Conservation (phyloP, 768 basidiomycete genomes). For the Auriculariales sp. region DNA sequence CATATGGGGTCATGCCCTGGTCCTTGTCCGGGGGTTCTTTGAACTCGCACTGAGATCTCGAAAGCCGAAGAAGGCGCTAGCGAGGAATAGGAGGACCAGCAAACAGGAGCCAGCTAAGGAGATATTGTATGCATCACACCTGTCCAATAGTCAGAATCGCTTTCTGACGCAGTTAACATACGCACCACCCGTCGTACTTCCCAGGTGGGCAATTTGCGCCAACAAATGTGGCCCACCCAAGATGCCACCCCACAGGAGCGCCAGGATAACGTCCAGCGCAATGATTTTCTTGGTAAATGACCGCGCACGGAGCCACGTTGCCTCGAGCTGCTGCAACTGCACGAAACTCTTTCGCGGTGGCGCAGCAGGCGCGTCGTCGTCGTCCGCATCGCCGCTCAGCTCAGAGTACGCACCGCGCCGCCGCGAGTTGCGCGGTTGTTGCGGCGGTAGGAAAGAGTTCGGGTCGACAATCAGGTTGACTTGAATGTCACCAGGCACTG, state of each 20-base stretch:
- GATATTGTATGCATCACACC: constrained; percentile 61
- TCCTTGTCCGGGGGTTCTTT: constrained; percentile 45
- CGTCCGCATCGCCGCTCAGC: constrained; percentile 18
- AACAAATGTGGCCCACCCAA: constrained; percentile 39
- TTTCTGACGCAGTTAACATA: constrained; percentile 5
- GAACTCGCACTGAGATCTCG: constrained; percentile 51
- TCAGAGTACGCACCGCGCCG: constrained; percentile 14
- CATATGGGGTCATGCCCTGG: too few relatives aligned
- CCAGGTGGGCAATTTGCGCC: constrained; percentile 53
- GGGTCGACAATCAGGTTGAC: constrained; percentile 66
- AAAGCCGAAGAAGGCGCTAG: constrained; percentile 48
- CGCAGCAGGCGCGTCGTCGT: constrained; percentile 10
- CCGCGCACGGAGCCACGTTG: constrained; percentile 43
- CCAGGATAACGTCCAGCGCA: constrained; percentile 30
- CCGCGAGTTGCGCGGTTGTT: constrained; percentile 17
- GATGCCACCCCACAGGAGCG: constrained; percentile 39
- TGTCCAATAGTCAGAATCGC: constrained; percentile 13
- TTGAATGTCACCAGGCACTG: constrained; percentile 34
- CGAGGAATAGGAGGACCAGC: constrained; percentile 36
- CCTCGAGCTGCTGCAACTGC: constrained; percentile 48
- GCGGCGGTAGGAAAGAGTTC: constrained; percentile 31
- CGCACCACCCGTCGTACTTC: constrained; percentile 47
- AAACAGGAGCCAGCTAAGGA: constrained; percentile 50
- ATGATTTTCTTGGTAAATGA: constrained; percentile 37
- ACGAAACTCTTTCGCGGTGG: constrained; percentile 34